Evolutionary conservation across 2,329 filamentous ascomycete genomes (phyloP), one percentile per base, ranked within the genome.

Genomic region (Fusarium neocosmosporiellum): DNA sequence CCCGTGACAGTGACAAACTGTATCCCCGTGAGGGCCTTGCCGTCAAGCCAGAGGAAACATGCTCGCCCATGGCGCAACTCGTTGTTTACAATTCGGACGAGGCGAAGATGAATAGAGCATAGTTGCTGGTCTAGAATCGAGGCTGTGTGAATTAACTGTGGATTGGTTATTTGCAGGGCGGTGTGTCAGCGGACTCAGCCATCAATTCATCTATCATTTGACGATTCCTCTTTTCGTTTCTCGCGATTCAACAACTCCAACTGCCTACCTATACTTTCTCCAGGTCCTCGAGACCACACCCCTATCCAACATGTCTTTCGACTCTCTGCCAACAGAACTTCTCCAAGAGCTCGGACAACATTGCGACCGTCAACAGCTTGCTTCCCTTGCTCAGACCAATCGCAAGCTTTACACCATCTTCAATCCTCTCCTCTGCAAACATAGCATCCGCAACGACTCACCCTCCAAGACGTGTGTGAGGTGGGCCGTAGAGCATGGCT

Each of bases 401-500:
- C 66, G 31, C 18, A 7, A 9, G 5, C 53, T 63, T 14, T n/a
- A 69, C n/a, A 24, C 11, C 2, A 27, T 69, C 7, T 69, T 59
- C n/a, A 69, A 67, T 18, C 16, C 59, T 2, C 18, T 20, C 9
- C 66, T 69, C 11, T 69, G 67, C 27, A 29, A 6, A 6, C 27
- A 67, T 39, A 69, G 66, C n/a, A 39, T 50, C 5, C 31, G 31
- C n/a, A 10, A 59, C 64, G 64, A 69, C 11, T 11, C 59, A 5
- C 64, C 66, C 7, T 16, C 2, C 3, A n/a, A 59, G 5, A 24
- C 54, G 5, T 41, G 58, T 20, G 59, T 63, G 4, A 4, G 48
- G 1, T 67, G 66, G 66, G 64, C 66, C n/a, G 59, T 58, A 8
- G 43, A 39, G 8, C 9, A 18, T 14, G 53, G 37, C 31, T 63